phyloP scores from a whole-genome alignment of 371 early-diverging fungal species.

The Rhizopus stolonifer region DNA sequence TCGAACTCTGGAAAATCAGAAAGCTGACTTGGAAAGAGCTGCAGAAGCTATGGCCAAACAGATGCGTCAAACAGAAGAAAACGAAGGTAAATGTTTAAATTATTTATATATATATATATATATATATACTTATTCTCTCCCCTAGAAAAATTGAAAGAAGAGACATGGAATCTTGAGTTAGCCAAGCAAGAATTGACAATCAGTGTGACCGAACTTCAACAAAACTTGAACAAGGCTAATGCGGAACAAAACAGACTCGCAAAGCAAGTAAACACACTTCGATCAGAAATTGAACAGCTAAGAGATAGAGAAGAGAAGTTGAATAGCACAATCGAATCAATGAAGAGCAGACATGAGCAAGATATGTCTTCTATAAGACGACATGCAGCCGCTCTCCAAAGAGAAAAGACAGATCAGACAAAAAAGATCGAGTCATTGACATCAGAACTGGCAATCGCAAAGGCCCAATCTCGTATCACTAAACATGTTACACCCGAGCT shows the following conservation, averaged over 20 bases:
- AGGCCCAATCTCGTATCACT: constrained; percentile 43
- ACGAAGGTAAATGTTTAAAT: constrained; percentile 68
- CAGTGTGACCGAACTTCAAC: constrained; percentile 57
- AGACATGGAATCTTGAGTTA: constrained; percentile 62
- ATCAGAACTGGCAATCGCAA: constrained; percentile 52
- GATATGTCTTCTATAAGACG: constrained; percentile 65
- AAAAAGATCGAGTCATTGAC: constrained; percentile 65
- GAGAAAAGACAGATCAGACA: constrained; percentile 62
- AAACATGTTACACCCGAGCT: constrained; percentile 23
- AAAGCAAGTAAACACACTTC: constrained; percentile 51
- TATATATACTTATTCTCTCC: too few species aligned
- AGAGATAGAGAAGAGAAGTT: constrained; percentile 67
- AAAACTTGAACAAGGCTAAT: constrained; percentile 50
- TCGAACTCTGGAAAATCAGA: constrained; percentile 62
- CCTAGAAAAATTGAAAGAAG: constrained; percentile 59
- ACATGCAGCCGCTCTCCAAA: constrained; percentile 57
- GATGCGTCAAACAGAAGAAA: constrained; percentile 60
- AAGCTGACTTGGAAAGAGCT: constrained; percentile 62
- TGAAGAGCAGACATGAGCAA: constrained; percentile 66
- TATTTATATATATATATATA: too few species aligned
- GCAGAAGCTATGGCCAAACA: constrained; percentile 66
- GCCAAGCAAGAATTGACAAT: constrained; percentile 58
- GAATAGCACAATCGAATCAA: constrained; percentile 47
- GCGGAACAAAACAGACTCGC: constrained; percentile 60
- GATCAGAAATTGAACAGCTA: constrained; percentile 62